A percentile compares a stretch with the other conserved stretches of the same genome.
Evolutionary conservation across 345 rosid genomes (phyloP).

Genomic region (Eucalyptus sp.): DNA sequence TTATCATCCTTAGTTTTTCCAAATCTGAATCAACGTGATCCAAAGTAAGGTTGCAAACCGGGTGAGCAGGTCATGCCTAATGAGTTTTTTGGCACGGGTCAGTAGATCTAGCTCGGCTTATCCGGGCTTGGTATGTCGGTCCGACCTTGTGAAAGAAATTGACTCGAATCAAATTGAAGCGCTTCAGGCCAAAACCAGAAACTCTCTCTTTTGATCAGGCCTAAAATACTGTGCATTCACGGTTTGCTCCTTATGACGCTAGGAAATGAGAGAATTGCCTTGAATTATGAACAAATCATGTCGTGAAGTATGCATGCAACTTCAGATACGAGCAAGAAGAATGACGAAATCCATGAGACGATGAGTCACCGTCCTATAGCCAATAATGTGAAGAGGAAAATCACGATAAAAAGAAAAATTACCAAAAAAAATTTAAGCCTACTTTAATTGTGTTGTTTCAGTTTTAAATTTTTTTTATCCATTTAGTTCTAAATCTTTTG

Average conservation of each 20-base stretch:
- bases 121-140: background rate
- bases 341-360: background rate
- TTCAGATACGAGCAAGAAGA: background rate
- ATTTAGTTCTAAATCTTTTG: fast-evolving
- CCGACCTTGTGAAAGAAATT: background rate
- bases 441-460: too few species aligned
- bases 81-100: background rate
- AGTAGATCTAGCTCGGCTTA: background rate
- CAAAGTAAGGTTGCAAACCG: background rate
- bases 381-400: background rate
- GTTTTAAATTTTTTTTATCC: too few species aligned
- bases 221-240: background rate
- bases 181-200: background rate
- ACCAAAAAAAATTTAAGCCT: too few species aligned
- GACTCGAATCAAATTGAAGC: background rate
- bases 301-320: background rate
- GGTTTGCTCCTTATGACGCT: background rate
- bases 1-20: background rate
- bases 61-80: background rate
- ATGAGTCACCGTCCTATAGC: background rate
- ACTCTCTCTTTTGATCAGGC: background rate
- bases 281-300: background rate
- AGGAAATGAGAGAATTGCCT: background rate
- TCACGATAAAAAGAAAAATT: background rate
- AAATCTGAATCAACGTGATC: background rate